Conservation (phyloP, 1,284 basidiomycete genomes). For the Melampsora larici-populina region DNA sequence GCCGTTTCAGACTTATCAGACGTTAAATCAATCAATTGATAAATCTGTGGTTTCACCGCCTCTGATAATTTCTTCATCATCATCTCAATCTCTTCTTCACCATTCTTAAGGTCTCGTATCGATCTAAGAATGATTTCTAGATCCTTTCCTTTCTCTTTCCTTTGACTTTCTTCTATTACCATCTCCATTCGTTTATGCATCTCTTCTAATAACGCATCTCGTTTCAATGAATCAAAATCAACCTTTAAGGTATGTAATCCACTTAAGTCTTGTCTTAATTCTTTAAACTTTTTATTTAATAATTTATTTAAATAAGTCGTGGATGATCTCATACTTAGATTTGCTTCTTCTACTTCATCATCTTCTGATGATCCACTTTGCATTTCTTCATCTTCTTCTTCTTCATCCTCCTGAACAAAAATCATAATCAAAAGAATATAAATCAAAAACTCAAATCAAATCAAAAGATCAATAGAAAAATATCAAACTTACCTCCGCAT, state of each 20-base stretch:
- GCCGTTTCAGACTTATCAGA: slow-evolving; percentile 80
- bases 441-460: not conserved
- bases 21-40: slow-evolving; percentile 75
- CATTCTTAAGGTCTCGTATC: slow-evolving; percentile 11
- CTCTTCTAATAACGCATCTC: slow-evolving; percentile 37
- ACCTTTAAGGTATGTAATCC: slow-evolving; percentile 35
- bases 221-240: slow-evolving; percentile 37
- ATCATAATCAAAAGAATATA: slow-evolving; percentile 21
- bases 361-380: slow-evolving; percentile 7
- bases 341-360: not conserved
- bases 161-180: slow-evolving; percentile 10
- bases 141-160: slow-evolving; percentile 6
- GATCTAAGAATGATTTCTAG: not conserved
- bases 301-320: slow-evolving; percentile 8
- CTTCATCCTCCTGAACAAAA: slow-evolving; percentile 1
- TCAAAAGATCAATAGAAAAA: no score
- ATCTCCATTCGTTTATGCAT: slow-evolving; percentile 29
- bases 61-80: slow-evolving; percentile 69
- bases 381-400: slow-evolving; percentile 24
- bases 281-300: slow-evolving; percentile 28
- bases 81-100: slow-evolving; percentile 12
- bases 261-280: slow-evolving; percentile 25
- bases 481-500: no score
- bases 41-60: slow-evolving; percentile 78
- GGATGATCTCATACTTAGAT: not conserved